Evolutionary conservation across 352 stramenopile genomes (phyloP), one percentile per base, ranked within the genome.

Genomic region (Globisporangium middletonii): DNA sequence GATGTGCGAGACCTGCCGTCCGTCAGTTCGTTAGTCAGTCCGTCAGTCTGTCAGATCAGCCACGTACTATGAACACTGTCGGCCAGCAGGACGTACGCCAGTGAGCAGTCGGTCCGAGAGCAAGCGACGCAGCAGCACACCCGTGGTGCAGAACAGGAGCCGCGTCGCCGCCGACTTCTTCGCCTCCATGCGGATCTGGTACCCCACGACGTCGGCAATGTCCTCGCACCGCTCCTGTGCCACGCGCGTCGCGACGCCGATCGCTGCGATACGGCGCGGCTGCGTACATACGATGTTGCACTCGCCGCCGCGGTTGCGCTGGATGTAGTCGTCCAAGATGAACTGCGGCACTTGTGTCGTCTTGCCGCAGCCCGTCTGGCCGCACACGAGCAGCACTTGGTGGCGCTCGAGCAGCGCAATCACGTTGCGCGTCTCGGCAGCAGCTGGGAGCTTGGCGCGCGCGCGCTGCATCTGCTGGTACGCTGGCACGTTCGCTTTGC

Each of bases 291-390:
- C 78, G 67, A 99, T 98, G 56, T 97, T 86, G 63, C 93, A 95
- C 53, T 97, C 94, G 2, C 86, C 81, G 23, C 89, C 89, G 41
- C 79, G 71, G 16, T 79, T 79, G 33, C 79, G 77, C 23, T 90
- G 69, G 33, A 98, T 94, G 62, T 78, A 92, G 23, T 98, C 78
- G 61, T 99, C 96, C 3, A 99, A 65, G 68, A 99, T 94, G 52
- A 98, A 99, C 68, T 99, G 96, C 41, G 96, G 96, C 28, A 99
- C 94, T 66, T 98, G 95, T 7, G 95, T 98, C 12, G 92, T 97
- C 63, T 98, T 98, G 50, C 94, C 95, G 67, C 90, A 98, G 47
- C 95, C 94, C 9, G 94, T 99, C 28, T 97, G 89, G 28, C 95
- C 97, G n/a, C 88, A 98, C 13, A 99, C 78, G 3, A 99, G 72